phyloP scores from a whole-genome alignment of 768 basidiomycete species.

The Mycena rebaudengoi region DNA sequence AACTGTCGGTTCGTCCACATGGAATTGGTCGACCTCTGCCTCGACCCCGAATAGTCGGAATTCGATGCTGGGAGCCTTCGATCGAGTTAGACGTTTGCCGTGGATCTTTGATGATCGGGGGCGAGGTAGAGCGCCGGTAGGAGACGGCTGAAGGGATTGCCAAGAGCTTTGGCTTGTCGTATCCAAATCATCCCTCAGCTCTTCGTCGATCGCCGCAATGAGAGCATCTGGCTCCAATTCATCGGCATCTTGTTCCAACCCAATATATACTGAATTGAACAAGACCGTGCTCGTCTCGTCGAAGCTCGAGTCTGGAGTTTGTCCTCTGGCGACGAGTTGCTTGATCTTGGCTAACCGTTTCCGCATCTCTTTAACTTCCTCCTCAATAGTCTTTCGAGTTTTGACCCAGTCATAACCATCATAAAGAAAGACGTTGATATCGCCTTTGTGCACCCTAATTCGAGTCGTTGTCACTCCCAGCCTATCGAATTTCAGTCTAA shows the following conservation, averaged over 20 bases:
- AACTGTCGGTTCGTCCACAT: constrained; percentile 60
- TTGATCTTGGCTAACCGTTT: constrained; percentile 87
- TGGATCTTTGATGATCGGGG: constrained; percentile 52
- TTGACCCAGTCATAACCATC: constrained; percentile 95
- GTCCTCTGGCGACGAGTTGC: constrained; percentile 91
- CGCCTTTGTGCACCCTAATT: constrained; percentile 65
- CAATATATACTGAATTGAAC: constrained; percentile 95
- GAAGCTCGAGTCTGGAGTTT: constrained; percentile 78
- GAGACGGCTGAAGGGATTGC: constrained; percentile 82
- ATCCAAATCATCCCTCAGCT: constrained; percentile 81
- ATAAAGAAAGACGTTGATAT: constrained; percentile 78
- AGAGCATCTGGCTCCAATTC: constrained; percentile 78
- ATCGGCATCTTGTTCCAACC: constrained; percentile 81
- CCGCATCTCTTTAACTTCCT: constrained; percentile 88
- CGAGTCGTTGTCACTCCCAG: constrained; percentile 57
- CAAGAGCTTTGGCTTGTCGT: constrained; percentile 86
- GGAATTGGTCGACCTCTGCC: constrained; percentile 74
- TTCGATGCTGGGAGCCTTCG: constrained; percentile 85
- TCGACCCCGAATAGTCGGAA: constrained; percentile 73
- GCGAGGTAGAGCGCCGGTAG: constrained; percentile 52
- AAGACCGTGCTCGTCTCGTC: constrained; percentile 80
- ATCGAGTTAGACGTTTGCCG: constrained; percentile 72
- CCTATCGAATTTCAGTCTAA: constrained; percentile 36
- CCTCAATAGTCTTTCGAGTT: constrained; percentile 88
- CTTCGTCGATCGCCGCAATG: constrained; percentile 92